Percentiles rank a stretch among this genome's conserved stretches.
Conservation (phyloP, 2,329 filamentous ascomycete genomes). For the Microdochium trichocladiopsis region DNA sequence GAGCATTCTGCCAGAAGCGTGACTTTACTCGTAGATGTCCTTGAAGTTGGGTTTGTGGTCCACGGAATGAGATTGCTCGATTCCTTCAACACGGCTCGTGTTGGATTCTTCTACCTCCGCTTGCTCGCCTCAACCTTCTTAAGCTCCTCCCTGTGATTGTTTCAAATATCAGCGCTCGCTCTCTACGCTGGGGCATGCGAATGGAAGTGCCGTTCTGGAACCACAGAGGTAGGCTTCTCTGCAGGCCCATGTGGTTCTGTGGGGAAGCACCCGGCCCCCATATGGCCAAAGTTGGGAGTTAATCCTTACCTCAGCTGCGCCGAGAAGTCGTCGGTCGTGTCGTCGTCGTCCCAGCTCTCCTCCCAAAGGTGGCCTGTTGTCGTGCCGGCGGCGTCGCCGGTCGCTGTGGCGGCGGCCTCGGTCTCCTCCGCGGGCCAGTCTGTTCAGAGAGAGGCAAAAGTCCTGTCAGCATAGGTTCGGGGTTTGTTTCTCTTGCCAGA, state of each 20-base stretch:
- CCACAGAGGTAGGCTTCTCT: too few species aligned
- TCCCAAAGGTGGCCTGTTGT: conserved; percentile 84
- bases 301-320: conserved; percentile 77
- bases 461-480: background rate
- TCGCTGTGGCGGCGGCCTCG: conserved; percentile 48
- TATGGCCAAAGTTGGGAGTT: too few species aligned
- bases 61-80: too few species aligned
- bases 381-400: conserved; percentile 49
- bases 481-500: background rate
- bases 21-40: too few species aligned
- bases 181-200: background rate
- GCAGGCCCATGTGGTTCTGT: too few species aligned
- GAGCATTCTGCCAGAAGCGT: too few species aligned
- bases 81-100: too few species aligned
- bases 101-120: conserved; percentile 38
- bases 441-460: conserved; percentile 23
- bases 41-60: too few species aligned
- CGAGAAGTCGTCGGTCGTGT: conserved; percentile 94
- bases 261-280: too few species aligned
- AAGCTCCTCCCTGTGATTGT: conserved; percentile 66
- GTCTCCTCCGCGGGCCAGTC: conserved; percentile 93
- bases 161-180: conserved; percentile 3
- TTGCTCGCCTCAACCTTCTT: conserved; percentile 85
- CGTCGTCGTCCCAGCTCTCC: conserved; percentile 99
- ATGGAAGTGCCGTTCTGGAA: too few species aligned